These are phyloP conservation scores for Euphorbia tirucalli DNA, from an alignment of 345 rosid genomes.

Conservation along the genomic window DNA sequence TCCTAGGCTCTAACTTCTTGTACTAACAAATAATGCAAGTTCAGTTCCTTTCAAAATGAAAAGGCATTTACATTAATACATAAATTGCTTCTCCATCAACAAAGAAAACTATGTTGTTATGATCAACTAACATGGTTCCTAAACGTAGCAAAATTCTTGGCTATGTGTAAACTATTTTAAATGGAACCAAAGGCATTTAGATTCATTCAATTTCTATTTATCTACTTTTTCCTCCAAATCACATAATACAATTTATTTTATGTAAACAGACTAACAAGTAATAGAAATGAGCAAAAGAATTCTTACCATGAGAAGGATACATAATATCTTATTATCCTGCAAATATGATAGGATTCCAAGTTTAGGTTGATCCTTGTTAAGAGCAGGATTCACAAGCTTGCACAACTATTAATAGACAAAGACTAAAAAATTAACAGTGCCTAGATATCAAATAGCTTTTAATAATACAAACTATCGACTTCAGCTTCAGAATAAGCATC, in stretches of 20 bases:
- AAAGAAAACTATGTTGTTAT: background rate
- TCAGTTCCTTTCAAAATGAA: background rate
- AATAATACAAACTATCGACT: too few relatives aligned
- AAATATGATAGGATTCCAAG: too few relatives aligned
- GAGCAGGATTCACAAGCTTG: too few relatives aligned
- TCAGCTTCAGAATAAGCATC: too few relatives aligned
- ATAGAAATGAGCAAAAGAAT: background rate
- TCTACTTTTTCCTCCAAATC: background rate
- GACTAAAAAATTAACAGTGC: too few relatives aligned
- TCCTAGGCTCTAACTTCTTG: background rate
- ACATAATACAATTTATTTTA: background rate
- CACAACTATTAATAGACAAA: too few relatives aligned
- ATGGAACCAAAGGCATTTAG: background rate
- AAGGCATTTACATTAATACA: too few relatives aligned
- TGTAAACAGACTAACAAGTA: background rate
- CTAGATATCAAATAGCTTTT: too few relatives aligned
- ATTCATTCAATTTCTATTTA: background rate
- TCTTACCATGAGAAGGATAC: conserved; percentile 30
- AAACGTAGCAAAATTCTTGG: background rate
- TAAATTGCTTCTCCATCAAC: too few relatives aligned
- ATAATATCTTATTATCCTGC: conserved; percentile 31
- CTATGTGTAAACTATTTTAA: background rate
- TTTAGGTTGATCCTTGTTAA: too few relatives aligned
- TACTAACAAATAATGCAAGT: background rate
- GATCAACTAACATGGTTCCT: background rate